Conservation (phyloP, 163 green algal species). For the Chloromonas sp. region DNA sequence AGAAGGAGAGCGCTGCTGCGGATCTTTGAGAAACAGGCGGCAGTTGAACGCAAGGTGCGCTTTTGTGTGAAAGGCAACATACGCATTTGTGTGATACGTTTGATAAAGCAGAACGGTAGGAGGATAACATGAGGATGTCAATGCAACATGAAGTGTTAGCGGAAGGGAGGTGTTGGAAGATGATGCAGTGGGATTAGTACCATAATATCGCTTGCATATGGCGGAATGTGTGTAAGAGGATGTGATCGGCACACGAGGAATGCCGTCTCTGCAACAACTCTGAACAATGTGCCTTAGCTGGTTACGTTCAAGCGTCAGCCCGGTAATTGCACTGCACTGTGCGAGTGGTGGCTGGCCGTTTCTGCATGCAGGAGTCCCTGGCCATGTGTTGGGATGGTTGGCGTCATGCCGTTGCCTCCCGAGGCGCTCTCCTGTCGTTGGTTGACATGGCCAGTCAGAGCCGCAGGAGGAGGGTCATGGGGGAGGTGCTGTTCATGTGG, state of each 20-base stretch:
- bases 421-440: not conserved
- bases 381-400: conserved; percentile 6
- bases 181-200: too few species aligned
- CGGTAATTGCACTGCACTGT: too few species aligned
- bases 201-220: too few species aligned
- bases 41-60: conserved; percentile 1
- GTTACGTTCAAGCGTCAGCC: too few species aligned
- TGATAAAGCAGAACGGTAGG: not conserved
- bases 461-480: conserved; percentile 4
- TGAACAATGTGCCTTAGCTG: too few species aligned
- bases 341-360: too few species aligned
- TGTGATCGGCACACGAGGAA: too few species aligned
- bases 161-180: too few species aligned
- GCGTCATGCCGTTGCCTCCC: not conserved
- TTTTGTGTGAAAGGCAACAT: not conserved
- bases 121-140: not conserved
- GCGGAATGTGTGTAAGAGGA: too few species aligned
- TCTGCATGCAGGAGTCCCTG: not conserved
- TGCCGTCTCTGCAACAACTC: too few species aligned
- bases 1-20: conserved; percentile 1
- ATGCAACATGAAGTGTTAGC: too few species aligned
- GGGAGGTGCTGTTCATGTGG: conserved; percentile 16
- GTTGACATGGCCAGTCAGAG: conserved; percentile 1
- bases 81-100: not conserved
- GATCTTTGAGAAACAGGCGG: not conserved